These are phyloP conservation scores for Chytriomyces hyalinus DNA, from an alignment of 192 early-diverging fungal genomes.

Conservation along the genomic window DNA sequence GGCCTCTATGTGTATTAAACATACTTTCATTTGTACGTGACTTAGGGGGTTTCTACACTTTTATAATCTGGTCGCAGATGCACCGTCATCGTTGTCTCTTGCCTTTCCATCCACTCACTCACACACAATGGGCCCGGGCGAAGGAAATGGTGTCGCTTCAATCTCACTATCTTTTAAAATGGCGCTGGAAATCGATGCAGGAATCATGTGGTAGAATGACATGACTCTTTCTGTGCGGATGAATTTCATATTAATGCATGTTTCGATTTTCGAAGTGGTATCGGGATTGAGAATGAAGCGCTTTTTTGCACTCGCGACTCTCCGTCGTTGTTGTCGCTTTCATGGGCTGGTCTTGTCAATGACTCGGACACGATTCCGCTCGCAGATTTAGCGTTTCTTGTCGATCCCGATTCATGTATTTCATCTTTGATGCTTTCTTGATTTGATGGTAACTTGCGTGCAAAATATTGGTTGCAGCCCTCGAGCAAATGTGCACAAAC, in stretches of 20 bases:
- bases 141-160: constrained; percentile 61
- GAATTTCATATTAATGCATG: neutral
- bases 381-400: constrained; percentile 56
- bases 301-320: constrained; percentile 71
- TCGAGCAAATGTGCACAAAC: constrained; percentile 1
- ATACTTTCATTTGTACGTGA: constrained; percentile 43
- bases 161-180: constrained; percentile 62
- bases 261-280: constrained; percentile 53
- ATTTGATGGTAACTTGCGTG: neutral
- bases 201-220: constrained; percentile 62
- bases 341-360: constrained; percentile 72
- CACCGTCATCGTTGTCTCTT: constrained; percentile 52
- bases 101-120: constrained; percentile 66
- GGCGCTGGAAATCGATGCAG: constrained; percentile 79
- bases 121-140: constrained; percentile 71
- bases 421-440: neutral
- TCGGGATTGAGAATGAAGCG: constrained; percentile 67
- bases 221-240: neutral
- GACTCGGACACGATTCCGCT: constrained; percentile 60
- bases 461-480: neutral
- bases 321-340: constrained; percentile 74
- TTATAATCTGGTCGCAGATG: constrained; percentile 59
- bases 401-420: constrained; percentile 49
- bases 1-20: no score
- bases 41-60: constrained; percentile 73